Evolutionary conservation across 148 eudicot species (phyloP).

Genomic region (Camellia japonica): DNA sequence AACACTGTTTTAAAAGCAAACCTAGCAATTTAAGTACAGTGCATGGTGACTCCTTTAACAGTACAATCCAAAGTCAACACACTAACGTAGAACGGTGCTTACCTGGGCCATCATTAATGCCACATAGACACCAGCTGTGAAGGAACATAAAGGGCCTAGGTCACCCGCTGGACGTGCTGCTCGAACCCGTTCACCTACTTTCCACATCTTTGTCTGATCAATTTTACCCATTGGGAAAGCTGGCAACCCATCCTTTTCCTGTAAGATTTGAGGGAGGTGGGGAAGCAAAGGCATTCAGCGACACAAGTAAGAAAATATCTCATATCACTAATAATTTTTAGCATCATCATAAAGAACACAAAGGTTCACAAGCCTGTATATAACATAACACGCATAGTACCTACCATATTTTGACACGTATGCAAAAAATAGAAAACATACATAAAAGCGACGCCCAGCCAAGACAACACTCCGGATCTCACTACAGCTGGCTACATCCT

Average conservation of each 20-base stretch:
- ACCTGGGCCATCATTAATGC: constrained; percentile 99
- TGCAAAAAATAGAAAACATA: constrained; percentile 24
- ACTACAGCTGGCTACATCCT: constrained; percentile 93
- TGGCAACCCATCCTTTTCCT: constrained; percentile 98
- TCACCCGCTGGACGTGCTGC: constrained; percentile 79
- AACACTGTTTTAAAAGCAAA: not conserved
- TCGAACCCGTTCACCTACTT: constrained; percentile 86
- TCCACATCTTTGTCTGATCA: constrained; percentile 97
- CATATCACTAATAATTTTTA: not conserved
- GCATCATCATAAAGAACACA: not conserved
- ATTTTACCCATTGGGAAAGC: constrained; percentile 99
- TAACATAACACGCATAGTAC: not conserved
- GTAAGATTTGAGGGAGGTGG: constrained; percentile 7
- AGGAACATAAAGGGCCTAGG: constrained; percentile 86
- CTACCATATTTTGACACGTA: not conserved
- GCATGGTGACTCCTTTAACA: no score
- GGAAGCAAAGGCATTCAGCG: not conserved
- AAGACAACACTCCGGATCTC: constrained; percentile 95
- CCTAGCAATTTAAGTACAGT: no score
- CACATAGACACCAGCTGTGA: constrained; percentile 93
- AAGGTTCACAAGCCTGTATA: no score
- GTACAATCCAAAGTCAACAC: not conserved
- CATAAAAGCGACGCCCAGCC: constrained; percentile 98
- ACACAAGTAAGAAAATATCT: not conserved
- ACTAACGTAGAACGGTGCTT: constrained; percentile 6